Conservation (phyloP, 2,329 filamentous ascomycete species). For the Fusarium nodosum region DNA sequence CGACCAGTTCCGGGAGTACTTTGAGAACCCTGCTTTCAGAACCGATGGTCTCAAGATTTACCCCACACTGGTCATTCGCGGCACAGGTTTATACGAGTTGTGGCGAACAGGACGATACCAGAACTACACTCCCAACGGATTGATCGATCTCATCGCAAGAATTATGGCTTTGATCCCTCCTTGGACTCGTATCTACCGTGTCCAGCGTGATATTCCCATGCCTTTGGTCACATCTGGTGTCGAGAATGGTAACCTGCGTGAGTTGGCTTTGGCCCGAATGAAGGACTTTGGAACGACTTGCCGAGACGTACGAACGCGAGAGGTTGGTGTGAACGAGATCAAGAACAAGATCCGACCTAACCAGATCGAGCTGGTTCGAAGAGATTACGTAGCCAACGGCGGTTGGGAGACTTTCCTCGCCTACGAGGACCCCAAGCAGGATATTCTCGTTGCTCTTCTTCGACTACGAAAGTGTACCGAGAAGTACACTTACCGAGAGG, state of each 20-base stretch:
- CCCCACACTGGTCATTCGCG: slow-evolving; percentile 95
- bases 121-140: slow-evolving; percentile 97
- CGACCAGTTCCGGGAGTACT: slow-evolving; percentile 97
- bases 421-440: slow-evolving; percentile 98
- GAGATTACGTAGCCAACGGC: slow-evolving; percentile 94
- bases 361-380: slow-evolving; percentile 92
- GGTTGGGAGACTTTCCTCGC: slow-evolving; percentile 99
- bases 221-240: slow-evolving; percentile 98
- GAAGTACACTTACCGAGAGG: slow-evolving; percentile 91
- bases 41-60: slow-evolving; percentile 99
- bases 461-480: slow-evolving; percentile 90
- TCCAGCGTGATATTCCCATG: slow-evolving; percentile 99
- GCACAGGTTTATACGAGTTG: slow-evolving; percentile 95
- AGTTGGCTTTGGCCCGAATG: slow-evolving; percentile 95
- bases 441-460: slow-evolving; percentile 93
- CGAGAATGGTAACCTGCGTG: slow-evolving; percentile 95
- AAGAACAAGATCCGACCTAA: slow-evolving; percentile 98
- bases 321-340: slow-evolving; percentile 98
- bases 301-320: slow-evolving; percentile 93
- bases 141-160: slow-evolving; percentile 96
- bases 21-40: slow-evolving; percentile 94
- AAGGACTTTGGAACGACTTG: slow-evolving; percentile 98
- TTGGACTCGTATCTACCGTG: slow-evolving; percentile 98
- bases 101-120: slow-evolving; percentile 98
- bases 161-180: slow-evolving; percentile 95